Evolutionary conservation across 495 filamentous ascomycete genomes (phyloP).

Genomic region (Choiromyces venosus): DNA sequence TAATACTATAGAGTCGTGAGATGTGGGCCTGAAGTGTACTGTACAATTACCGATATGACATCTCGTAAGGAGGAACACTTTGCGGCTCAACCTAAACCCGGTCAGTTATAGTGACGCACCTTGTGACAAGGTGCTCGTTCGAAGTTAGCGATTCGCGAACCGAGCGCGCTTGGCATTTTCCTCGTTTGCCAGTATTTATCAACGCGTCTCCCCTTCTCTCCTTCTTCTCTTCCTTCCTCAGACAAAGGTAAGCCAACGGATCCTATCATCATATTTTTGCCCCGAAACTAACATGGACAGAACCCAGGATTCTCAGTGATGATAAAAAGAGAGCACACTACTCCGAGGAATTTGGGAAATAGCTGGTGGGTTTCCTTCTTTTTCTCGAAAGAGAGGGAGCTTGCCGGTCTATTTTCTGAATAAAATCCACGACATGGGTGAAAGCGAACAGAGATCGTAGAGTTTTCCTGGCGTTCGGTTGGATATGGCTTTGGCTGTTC

Average conservation of each 20-base stretch:
- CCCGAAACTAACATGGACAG: not conserved
- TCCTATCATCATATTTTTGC: not conserved
- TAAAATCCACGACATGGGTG: conserved; percentile 1
- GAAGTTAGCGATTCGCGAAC: not conserved
- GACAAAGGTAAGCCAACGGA: not conserved
- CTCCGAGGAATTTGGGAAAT: not conserved
- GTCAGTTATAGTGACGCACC: not conserved
- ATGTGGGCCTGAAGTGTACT: not conserved
- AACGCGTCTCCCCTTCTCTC: not conserved
- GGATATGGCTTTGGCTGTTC: not conserved
- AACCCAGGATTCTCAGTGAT: not conserved
- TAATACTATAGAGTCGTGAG: not conserved
- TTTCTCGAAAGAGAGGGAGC: not conserved
- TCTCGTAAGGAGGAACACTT: not conserved
- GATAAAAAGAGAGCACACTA: conserved; percentile 4
- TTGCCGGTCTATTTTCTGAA: not conserved
- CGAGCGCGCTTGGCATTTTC: not conserved
- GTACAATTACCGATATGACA: not conserved
- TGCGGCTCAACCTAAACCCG: not conserved
- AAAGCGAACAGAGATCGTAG: conserved; percentile 2
- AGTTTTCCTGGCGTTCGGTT: not conserved
- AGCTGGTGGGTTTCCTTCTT: not conserved
- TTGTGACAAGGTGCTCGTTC: not conserved
- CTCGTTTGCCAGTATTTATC: not conserved
- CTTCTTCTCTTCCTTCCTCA: not conserved